Conservation (phyloP, 169 alveolate genomes). For the Plasmodium malariae region DNA sequence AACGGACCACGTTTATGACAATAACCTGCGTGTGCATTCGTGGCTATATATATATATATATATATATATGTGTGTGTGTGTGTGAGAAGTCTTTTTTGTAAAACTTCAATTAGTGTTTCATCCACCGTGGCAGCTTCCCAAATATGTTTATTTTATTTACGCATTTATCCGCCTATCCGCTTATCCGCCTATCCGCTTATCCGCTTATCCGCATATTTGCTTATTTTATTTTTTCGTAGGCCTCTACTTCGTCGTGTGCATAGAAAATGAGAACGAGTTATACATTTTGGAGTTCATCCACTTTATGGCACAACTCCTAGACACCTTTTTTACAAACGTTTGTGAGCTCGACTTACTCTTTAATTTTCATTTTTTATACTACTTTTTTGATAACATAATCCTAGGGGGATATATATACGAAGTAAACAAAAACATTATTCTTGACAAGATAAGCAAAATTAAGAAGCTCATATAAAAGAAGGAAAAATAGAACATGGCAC, state of each 20-base stretch:
- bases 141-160: no score
- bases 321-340: conserved; percentile 93
- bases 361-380: conserved; percentile 92
- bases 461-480: conserved; percentile 20
- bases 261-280: conserved; percentile 93
- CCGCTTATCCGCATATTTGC: no score
- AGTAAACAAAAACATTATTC: conserved; percentile 87
- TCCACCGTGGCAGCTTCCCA: no score
- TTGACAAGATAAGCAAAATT: conserved; percentile 49
- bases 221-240: conserved; percentile 45
- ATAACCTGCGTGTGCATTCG: no score
- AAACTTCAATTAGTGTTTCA: no score
- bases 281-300: conserved; percentile 91
- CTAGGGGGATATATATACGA: conserved; percentile 92
- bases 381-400: conserved; percentile 92
- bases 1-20: no score
- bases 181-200: no score
- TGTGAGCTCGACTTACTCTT: conserved; percentile 94
- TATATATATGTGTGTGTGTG: no score
- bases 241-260: conserved; percentile 91
- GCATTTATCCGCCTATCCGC: no score
- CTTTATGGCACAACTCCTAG: conserved; percentile 93
- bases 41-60: background rate
- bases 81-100: no score
- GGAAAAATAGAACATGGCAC: background rate